A percentile compares a stretch with the other conserved stretches of the same genome.
Conservation (phyloP, 768 basidiomycete genomes). For the Leccinellum luteum region DNA sequence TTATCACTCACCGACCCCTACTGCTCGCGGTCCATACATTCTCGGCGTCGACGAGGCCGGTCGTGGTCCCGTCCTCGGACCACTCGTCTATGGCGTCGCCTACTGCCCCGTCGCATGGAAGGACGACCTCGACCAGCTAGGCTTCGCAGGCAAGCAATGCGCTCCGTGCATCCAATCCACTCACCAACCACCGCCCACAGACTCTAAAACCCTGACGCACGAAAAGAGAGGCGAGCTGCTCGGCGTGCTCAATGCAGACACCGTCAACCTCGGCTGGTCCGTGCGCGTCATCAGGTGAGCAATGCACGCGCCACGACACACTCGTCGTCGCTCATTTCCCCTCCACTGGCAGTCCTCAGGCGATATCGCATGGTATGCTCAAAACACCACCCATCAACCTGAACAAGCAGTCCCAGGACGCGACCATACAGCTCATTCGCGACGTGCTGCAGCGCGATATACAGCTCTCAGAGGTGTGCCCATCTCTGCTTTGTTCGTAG, state of each 20-base stretch:
- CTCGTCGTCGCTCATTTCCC: slow-evolving; percentile 5
- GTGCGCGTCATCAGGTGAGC: slow-evolving; percentile 69
- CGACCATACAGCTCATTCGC: slow-evolving; percentile 85
- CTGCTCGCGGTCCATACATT: slow-evolving; percentile 76
- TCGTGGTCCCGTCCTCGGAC: slow-evolving; percentile 91
- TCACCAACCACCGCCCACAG: slow-evolving; percentile 39
- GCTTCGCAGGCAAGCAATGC: slow-evolving; percentile 76
- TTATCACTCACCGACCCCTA: slow-evolving; percentile 71
- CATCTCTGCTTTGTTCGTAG: not conserved
- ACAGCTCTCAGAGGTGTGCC: slow-evolving; percentile 67
- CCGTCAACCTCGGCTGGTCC: slow-evolving; percentile 75
- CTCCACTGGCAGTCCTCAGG: slow-evolving; percentile 63
- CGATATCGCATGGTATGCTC: slow-evolving; percentile 91
- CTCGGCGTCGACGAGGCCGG: slow-evolving; percentile 99
- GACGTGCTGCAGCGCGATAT: slow-evolving; percentile 82
- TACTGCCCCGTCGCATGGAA: slow-evolving; percentile 84
- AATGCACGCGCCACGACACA: not conserved
- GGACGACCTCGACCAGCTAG: slow-evolving; percentile 70
- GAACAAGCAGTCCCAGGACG: slow-evolving; percentile 84
- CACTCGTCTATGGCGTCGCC: slow-evolving; percentile 93
- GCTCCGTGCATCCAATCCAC: not conserved
- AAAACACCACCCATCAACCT: slow-evolving; percentile 79
- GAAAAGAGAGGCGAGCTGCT: slow-evolving; percentile 66
- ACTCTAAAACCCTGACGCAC: slow-evolving; percentile 87
- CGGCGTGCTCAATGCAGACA: slow-evolving; percentile 64